Conservation (phyloP, 192 early-diverging fungal species). For the Coemansia sp. region DNA sequence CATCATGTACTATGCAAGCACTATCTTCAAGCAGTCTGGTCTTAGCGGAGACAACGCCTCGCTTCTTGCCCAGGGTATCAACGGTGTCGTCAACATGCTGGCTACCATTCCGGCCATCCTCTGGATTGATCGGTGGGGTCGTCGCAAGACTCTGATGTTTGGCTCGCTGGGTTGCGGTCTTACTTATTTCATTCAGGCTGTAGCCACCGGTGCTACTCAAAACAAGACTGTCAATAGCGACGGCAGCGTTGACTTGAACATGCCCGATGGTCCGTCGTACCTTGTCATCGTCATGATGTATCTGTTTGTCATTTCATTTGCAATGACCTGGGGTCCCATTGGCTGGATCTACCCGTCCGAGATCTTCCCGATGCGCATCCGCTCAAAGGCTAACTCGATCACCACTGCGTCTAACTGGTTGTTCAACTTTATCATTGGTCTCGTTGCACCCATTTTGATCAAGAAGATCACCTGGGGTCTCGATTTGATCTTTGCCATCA, state of each 20-base stretch:
- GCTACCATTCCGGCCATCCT: slow-evolving; percentile 84
- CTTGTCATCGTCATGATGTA: slow-evolving; percentile 72
- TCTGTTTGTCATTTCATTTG: slow-evolving; percentile 80
- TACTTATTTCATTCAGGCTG: slow-evolving; percentile 38
- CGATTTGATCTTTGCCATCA: slow-evolving; percentile 70
- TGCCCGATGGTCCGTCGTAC: slow-evolving; percentile 49
- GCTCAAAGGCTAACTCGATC: slow-evolving; percentile 80
- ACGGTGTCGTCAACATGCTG: slow-evolving; percentile 79
- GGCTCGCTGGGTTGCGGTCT: slow-evolving; percentile 60
- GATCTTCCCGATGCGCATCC: slow-evolving; percentile 87
- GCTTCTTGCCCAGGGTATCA: slow-evolving; percentile 65
- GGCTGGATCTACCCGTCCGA: slow-evolving; percentile 92
- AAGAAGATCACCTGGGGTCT: slow-evolving; percentile 64
- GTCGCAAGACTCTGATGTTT: slow-evolving; percentile 72
- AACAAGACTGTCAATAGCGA: slow-evolving; percentile 22
- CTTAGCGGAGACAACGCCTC: slow-evolving; percentile 52
- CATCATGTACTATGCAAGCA: slow-evolving; percentile 75
- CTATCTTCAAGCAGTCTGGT: slow-evolving; percentile 58
- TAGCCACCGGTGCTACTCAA: slow-evolving; percentile 46
- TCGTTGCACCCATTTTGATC: slow-evolving; percentile 71
- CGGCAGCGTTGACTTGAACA: slow-evolving; percentile 35
- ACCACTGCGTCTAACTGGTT: slow-evolving; percentile 93
- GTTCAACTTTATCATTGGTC: slow-evolving; percentile 79
- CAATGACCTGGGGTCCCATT: slow-evolving; percentile 88
- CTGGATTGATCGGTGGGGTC: slow-evolving; percentile 79